Percentiles rank a stretch among this genome's conserved stretches.
These are phyloP conservation scores for Botrytis tulipae DNA, from an alignment of 2,329 filamentous ascomycete species.

Conservation along the genomic window DNA sequence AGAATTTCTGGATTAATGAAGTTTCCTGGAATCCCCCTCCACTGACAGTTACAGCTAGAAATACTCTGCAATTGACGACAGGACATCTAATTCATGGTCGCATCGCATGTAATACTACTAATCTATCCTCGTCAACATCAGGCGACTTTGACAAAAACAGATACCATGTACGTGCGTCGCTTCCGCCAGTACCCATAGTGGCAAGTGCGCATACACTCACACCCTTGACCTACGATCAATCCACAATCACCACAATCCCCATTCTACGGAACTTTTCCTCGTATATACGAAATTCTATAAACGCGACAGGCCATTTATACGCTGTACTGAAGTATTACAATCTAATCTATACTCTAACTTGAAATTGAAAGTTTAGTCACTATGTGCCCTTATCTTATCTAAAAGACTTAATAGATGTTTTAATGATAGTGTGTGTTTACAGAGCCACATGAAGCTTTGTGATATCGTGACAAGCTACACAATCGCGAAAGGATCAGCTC, in stretches of 20 bases:
- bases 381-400: not conserved
- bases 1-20: not conserved
- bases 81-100: not conserved
- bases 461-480: not conserved
- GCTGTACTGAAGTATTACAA: not conserved
- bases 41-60: not conserved
- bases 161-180: not conserved
- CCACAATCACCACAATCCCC: not conserved
- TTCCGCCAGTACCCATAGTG: not conserved
- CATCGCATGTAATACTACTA: not conserved
- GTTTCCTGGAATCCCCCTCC: not conserved
- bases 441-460: not conserved
- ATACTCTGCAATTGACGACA: not conserved
- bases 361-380: not conserved
- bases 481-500: not conserved
- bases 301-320: not conserved
- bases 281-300: not conserved
- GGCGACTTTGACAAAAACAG: not conserved
- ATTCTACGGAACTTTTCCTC: not conserved
- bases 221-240: not conserved
- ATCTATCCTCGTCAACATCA: not conserved
- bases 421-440: not conserved
- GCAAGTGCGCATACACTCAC: not conserved
- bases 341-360: not conserved
- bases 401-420: constrained; percentile 11